These are phyloP conservation scores for Mycena chlorophos DNA, from an alignment of 768 basidiomycete species.

Conservation along the genomic window DNA sequence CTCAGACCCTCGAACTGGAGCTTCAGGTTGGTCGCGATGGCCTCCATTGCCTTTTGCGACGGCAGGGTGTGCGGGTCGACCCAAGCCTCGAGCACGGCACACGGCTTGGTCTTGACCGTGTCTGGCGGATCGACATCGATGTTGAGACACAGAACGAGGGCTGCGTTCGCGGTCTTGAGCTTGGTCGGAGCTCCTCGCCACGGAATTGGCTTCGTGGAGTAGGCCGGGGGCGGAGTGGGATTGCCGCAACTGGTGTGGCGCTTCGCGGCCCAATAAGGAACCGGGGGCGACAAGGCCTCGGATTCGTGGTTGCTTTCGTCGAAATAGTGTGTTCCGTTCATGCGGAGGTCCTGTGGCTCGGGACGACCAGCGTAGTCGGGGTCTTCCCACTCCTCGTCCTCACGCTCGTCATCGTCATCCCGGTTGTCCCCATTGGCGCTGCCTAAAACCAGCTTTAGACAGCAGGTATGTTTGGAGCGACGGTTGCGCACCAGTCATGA, in stretches of 20 bases:
- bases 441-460: background rate
- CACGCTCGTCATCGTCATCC: constrained; percentile 9
- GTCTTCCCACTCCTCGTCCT: constrained; percentile 8
- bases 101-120: constrained; percentile 94
- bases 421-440: constrained; percentile 12
- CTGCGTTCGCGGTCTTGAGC: constrained; percentile 88
- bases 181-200: constrained; percentile 85
- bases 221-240: constrained; percentile 68
- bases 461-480: background rate
- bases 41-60: constrained; percentile 89
- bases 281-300: constrained; percentile 50
- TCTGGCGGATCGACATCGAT: constrained; percentile 98
- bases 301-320: constrained; percentile 17
- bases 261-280: constrained; percentile 85
- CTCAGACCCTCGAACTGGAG: constrained; percentile 96
- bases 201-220: constrained; percentile 62
- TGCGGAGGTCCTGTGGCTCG: constrained; percentile 10
- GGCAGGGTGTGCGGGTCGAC: constrained; percentile 93
- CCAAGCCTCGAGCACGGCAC: constrained; percentile 95
- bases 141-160: constrained; percentile 89
- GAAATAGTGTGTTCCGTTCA: constrained; percentile 21
- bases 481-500: constrained; percentile 7
- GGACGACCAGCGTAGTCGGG: constrained; percentile 10
- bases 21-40: constrained; percentile 89
- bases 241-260: constrained; percentile 91